Evolutionary conservation across 1,284 basidiomycete genomes (phyloP).

Genomic region (Tylopilus orsonianus): DNA sequence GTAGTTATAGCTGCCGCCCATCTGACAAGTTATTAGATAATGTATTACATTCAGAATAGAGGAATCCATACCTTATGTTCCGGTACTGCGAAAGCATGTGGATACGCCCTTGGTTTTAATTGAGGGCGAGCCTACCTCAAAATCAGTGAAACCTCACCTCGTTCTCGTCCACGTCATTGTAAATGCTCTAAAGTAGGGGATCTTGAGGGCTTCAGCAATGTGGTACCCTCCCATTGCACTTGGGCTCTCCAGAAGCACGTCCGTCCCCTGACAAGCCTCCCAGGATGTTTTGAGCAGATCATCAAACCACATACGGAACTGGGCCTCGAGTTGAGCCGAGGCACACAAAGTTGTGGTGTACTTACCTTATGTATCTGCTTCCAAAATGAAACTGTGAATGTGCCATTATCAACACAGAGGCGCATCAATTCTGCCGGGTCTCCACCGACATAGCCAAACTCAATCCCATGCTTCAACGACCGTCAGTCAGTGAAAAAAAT

Average conservation of each 20-base stretch:
- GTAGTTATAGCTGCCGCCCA: slow-evolving; percentile 97
- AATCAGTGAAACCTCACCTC: slow-evolving; percentile 40
- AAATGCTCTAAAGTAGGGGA: slow-evolving; percentile 93
- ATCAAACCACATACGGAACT: slow-evolving; percentile 97
- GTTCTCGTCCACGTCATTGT: slow-evolving; percentile 86
- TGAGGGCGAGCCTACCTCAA: neutral
- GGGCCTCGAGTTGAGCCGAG: slow-evolving; percentile 10
- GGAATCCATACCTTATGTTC: slow-evolving; percentile 65
- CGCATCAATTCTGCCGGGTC: slow-evolving; percentile 96
- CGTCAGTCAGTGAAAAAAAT: slow-evolving; percentile 22
- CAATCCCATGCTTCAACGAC: slow-evolving; percentile 78
- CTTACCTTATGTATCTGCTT: slow-evolving; percentile 86
- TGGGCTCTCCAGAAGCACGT: slow-evolving; percentile 92
- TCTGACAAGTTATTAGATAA: slow-evolving; percentile 46
- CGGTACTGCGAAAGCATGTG: slow-evolving; percentile 97
- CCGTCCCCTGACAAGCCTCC: slow-evolving; percentile 93
- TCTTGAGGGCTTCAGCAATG: slow-evolving; percentile 89
- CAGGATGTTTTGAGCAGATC: slow-evolving; percentile 92
- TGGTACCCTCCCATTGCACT: slow-evolving; percentile 99
- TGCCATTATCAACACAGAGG: slow-evolving; percentile 95
- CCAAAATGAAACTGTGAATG: slow-evolving; percentile 92
- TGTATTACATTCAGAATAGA: slow-evolving; percentile 8
- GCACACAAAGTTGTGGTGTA: neutral
- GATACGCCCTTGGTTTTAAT: slow-evolving; percentile 70
- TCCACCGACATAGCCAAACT: slow-evolving; percentile 91